phyloP scores from a whole-genome alignment of 2,329 filamentous ascomycete species.

The Atkinsonella texensis region DNA sequence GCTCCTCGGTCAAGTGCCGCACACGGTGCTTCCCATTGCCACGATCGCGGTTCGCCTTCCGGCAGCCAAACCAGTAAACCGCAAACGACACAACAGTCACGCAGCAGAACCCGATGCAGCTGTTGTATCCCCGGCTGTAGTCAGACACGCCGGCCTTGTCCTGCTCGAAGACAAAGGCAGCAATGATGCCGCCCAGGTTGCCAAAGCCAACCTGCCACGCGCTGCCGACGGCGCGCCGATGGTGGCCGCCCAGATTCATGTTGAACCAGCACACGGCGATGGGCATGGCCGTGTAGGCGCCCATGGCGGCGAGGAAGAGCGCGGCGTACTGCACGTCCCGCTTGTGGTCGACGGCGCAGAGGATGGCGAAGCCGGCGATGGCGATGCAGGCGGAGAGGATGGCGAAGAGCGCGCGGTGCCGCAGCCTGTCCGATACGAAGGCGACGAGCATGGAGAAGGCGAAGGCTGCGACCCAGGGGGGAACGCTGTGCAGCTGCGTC shows the following conservation, averaged over 20 bases:
- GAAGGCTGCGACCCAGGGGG: conserved; percentile 58
- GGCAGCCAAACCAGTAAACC: conserved; percentile 47
- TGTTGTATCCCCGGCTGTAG: conserved; percentile 53
- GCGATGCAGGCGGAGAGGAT: conserved; percentile 55
- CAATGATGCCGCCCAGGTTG: conserved; percentile 68
- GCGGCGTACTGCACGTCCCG: conserved; percentile 59
- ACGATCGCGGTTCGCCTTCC: conserved; percentile 47
- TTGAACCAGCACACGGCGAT: conserved; percentile 76
- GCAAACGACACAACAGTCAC: conserved; percentile 52
- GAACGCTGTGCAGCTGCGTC: conserved; percentile 46
- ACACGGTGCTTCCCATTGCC: conserved; percentile 33
- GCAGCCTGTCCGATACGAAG: conserved; percentile 54
- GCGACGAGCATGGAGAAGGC: conserved; percentile 68
- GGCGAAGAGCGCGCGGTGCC: conserved; percentile 65
- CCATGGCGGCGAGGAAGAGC: conserved; percentile 71
- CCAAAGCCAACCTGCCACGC: conserved; percentile 72
- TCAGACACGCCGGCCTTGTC: conserved; percentile 63
- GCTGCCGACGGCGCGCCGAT: conserved; percentile 55
- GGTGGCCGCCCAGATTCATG: conserved; percentile 67
- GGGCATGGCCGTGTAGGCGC: conserved; percentile 79
- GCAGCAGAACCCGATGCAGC: conserved; percentile 51
- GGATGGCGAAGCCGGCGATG: conserved; percentile 63
- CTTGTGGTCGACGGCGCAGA: conserved; percentile 60
- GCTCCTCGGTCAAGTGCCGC: conserved; percentile 41
- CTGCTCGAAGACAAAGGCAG: conserved; percentile 56